Evolutionary conservation across 352 stramenopile species (phyloP).

Genomic region (Phytophthora citrophthora): DNA sequence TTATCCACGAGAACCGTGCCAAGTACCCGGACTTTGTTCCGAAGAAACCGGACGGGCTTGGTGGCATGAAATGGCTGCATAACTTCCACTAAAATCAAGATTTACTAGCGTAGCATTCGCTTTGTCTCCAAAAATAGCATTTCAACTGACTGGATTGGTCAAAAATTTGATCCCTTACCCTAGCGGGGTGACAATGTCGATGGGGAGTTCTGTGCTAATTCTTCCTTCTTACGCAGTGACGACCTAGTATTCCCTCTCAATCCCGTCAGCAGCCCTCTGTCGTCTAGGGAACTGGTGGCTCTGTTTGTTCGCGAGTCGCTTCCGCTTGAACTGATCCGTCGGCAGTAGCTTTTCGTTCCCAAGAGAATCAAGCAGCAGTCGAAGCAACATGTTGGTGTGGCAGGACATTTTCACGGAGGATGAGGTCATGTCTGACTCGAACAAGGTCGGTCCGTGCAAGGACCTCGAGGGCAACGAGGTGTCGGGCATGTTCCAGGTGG

Average conservation of each 20-base stretch:
- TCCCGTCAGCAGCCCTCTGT: not conserved
- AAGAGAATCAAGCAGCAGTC: conserved; percentile 28
- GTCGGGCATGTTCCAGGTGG: conserved; percentile 66
- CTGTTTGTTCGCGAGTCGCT: conserved; percentile 13
- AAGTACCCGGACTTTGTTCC: not conserved
- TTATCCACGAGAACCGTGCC: not conserved
- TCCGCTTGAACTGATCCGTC: not conserved
- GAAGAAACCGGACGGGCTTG: not conserved
- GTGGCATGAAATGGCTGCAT: no score
- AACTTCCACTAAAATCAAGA: no score
- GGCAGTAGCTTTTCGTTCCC: conserved; percentile 38
- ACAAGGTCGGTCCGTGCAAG: conserved; percentile 55
- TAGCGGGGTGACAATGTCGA: not conserved
- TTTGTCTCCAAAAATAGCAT: no score
- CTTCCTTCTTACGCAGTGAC: not conserved
- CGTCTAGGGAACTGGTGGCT: conserved; percentile 38
- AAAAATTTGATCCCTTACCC: not conserved
- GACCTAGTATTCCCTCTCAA: not conserved
- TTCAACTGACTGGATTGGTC: conserved; percentile 8
- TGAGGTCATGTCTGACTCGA: conserved; percentile 71
- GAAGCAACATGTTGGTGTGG: conserved; percentile 64
- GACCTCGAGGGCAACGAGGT: conserved; percentile 60
- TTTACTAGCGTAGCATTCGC: no score
- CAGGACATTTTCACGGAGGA: conserved; percentile 75
- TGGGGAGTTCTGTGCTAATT: conserved; percentile 6